Evolutionary conservation across 2,329 filamentous ascomycete genomes (phyloP), one percentile per base, ranked within the genome.

Genomic region (Hypoxylon sp.): DNA sequence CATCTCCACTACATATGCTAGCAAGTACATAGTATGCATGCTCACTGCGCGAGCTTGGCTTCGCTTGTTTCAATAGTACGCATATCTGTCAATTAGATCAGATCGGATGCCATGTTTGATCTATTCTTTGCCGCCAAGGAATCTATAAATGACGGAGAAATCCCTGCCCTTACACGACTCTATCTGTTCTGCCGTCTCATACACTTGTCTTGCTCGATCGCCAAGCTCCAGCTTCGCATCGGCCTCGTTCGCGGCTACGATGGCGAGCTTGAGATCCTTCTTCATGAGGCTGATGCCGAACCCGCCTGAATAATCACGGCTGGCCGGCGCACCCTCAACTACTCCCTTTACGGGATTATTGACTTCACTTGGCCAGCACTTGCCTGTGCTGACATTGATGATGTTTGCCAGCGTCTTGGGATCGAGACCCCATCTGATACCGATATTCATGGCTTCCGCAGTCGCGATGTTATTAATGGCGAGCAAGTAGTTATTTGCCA

Each of bases 401-500:
- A 99, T 87, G 48, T 88, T 87, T 0, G 91, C 90, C 1, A 99
- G 82, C 6, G 86, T 87, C 67, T 79, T 78, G 2, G 84, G 78
- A 58, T 87, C 84, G 5, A 88, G 75, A 0, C 86, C 86, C 76
- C 81, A 84, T 56, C 75, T 77, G 46, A 87, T 79, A n/a, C 85
- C 85, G 18, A 88, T 73, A 67, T 87, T 85, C 84, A 88, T 87
- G 17, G 85, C 85, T 72, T 88, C 86, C 3, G 85, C 84, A 2
- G 84, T 86, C 3, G 83, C 85, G 55, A 88, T 92, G 76, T 99
- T 99, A 80, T 92, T 96, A 67, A 98, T 87, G 3, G 93, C 94
- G 3, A 99, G 81, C 23, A 98, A 85, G 74, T 99, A 99, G 76
- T 99, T 99, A 78, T 99, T 99, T 49, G 94, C 93, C 26, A 99